Percentiles rank a stretch among this genome's conserved stretches.
These are phyloP conservation scores for Graphilbum ipis-grandicollis DNA, from an alignment of 2,329 filamentous ascomycete species.

Conservation along the genomic window DNA sequence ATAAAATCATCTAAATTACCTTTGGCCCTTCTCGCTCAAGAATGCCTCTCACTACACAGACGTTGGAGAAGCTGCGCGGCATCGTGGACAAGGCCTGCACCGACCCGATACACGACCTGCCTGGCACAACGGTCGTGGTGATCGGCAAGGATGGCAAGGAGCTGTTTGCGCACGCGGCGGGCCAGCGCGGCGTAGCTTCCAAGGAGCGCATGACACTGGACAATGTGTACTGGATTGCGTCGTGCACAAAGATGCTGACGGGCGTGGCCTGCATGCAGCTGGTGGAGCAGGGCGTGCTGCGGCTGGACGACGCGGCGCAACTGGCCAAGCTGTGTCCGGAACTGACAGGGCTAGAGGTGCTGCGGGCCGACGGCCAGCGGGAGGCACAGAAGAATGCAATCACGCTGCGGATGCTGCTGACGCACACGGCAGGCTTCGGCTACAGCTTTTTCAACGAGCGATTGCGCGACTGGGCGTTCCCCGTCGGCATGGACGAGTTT, in stretches of 20 bases:
- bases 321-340: conserved; percentile 31
- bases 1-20: too few species aligned
- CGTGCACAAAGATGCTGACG: conserved; percentile 37
- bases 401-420: conserved; percentile 20
- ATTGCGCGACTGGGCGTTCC: conserved; percentile 27
- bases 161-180: conserved; percentile 28
- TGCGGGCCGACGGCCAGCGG: conserved; percentile 18
- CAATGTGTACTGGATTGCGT: conserved; percentile 41
- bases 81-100: conserved; percentile 20
- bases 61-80: conserved; percentile 9
- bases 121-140: conserved; percentile 26
- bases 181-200: conserved; percentile 23
- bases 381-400: conserved; percentile 29
- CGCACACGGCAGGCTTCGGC: conserved; percentile 18
- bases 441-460: conserved; percentile 37
- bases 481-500: conserved; percentile 39
- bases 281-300: conserved; percentile 31
- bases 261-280: conserved; percentile 38
- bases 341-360: conserved; percentile 27
- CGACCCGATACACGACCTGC: conserved; percentile 21
- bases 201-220: conserved; percentile 39
- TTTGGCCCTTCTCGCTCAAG: background rate
- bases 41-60: conserved; percentile 9
- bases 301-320: conserved; percentile 28
- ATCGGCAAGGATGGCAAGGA: conserved; percentile 29